Evolutionary conservation across 108 stramenopile genomes (phyloP).

Genomic region (Nitzschia inconspicua): DNA sequence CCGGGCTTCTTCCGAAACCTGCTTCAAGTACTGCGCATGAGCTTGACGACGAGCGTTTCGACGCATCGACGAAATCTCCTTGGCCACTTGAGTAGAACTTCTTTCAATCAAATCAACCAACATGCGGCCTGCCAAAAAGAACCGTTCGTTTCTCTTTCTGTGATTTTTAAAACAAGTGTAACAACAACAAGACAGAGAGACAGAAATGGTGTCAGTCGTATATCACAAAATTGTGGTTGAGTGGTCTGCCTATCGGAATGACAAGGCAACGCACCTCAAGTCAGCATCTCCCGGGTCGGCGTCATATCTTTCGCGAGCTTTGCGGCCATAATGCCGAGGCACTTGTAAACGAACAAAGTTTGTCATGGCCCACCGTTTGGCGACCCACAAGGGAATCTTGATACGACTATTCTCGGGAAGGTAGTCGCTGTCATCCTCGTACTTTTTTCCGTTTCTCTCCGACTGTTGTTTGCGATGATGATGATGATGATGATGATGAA

Average conservation of each 20-base stretch:
- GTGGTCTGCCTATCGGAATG: not conserved
- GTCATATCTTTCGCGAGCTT: conserved; percentile 68
- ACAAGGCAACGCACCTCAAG: conserved; percentile 47
- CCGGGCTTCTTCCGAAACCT: conserved; percentile 35
- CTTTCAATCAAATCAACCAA: conserved; percentile 50
- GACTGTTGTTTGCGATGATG: not conserved
- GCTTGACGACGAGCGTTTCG: conserved; percentile 14
- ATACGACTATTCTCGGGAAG: conserved; percentile 53
- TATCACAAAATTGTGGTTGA: not conserved
- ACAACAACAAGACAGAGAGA: not conserved
- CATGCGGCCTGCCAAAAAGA: conserved; percentile 48
- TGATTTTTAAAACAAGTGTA: not conserved
- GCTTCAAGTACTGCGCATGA: conserved; percentile 33
- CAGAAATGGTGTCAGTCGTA: not conserved
- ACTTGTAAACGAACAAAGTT: conserved; percentile 58
- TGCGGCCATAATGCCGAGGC: conserved; percentile 61
- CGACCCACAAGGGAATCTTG: conserved; percentile 80
- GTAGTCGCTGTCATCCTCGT: not conserved
- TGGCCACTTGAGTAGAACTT: conserved; percentile 29
- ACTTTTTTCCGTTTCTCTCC: not conserved
- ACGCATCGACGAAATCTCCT: conserved; percentile 21
- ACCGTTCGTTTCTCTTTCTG: conserved; percentile 67
- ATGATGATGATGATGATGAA: conserved; percentile 13
- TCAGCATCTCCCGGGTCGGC: conserved; percentile 65
- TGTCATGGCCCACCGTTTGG: conserved; percentile 71